These are phyloP conservation scores for Aspergillus neotritici DNA, from an alignment of 2,329 filamentous ascomycete genomes.

Conservation along the genomic window DNA sequence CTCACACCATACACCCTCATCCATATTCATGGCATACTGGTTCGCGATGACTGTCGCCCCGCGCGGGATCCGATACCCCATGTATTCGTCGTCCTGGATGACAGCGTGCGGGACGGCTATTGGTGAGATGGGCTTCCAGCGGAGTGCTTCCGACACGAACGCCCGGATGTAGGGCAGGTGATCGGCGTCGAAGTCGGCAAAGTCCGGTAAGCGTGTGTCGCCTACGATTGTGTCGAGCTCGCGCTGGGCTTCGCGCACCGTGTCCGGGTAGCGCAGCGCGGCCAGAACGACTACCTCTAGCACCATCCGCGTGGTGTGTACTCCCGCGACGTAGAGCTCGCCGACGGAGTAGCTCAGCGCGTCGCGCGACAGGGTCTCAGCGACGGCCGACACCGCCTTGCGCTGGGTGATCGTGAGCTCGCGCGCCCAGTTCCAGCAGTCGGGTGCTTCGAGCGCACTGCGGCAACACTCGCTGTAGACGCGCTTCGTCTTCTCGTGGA, in stretches of 20 bases:
- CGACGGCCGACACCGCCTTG: slow-evolving; percentile 30
- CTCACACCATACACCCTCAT: slow-evolving; percentile 34
- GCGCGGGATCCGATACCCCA: slow-evolving; percentile 44
- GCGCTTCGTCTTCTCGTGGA: slow-evolving; percentile 13
- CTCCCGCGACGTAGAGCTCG: slow-evolving; percentile 44
- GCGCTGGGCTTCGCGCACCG: slow-evolving; percentile 33
- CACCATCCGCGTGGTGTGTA: slow-evolving; percentile 46
- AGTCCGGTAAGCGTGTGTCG: slow-evolving; percentile 23
- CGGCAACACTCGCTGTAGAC: slow-evolving; percentile 7
- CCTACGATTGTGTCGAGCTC: slow-evolving; percentile 32
- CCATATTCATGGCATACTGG: slow-evolving; percentile 39
- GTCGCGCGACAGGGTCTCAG: slow-evolving; percentile 37
- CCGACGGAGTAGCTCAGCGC: slow-evolving; percentile 43
- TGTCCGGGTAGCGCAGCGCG: slow-evolving; percentile 40
- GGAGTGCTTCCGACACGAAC: slow-evolving; percentile 28
- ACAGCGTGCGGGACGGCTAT: slow-evolving; percentile 44
- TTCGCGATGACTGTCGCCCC: slow-evolving; percentile 43
- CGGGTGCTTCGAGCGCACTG: slow-evolving; percentile 1
- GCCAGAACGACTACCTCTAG: slow-evolving; percentile 45
- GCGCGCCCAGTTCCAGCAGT: slow-evolving; percentile 20
- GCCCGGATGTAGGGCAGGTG: slow-evolving; percentile 30
- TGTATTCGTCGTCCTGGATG: slow-evolving; percentile 43
- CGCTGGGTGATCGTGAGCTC: slow-evolving; percentile 1
- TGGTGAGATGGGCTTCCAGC: slow-evolving; percentile 39
- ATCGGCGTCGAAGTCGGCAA: slow-evolving; percentile 21